These are phyloP conservation scores for Rhododendron kiyosumense DNA, from an alignment of 148 eudicot genomes.

Conservation along the genomic window DNA sequence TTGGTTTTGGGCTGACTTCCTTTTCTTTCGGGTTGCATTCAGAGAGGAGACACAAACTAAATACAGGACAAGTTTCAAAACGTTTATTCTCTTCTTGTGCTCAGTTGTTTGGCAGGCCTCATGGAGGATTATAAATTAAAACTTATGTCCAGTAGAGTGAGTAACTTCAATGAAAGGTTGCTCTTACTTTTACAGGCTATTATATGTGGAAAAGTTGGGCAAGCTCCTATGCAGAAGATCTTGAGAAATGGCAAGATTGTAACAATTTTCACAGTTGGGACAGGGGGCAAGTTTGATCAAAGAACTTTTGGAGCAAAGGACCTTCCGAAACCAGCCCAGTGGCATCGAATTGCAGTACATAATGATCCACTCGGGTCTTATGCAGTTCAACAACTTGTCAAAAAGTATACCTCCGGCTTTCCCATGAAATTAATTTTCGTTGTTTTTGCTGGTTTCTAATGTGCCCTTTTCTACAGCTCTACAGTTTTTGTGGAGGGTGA, in stretches of 20 bases:
- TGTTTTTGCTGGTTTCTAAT: constrained; percentile 12
- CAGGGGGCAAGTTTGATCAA: constrained; percentile 97
- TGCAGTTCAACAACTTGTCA: constrained; percentile 76
- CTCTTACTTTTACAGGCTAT: constrained; percentile 54
- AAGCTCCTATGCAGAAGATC: constrained; percentile 91
- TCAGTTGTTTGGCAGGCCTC: neutral
- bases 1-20: neutral
- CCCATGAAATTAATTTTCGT: neutral
- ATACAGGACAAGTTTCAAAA: neutral
- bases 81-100: neutral
- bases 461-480: constrained; percentile 52
- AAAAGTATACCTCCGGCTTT: constrained; percentile 43
- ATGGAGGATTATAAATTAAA: neutral
- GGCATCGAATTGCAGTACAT: constrained; percentile 93
- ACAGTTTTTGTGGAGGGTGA: constrained; percentile 94
- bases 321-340: constrained; percentile 77
- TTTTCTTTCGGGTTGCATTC: neutral
- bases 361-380: constrained; percentile 73
- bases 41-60: neutral
- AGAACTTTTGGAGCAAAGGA: constrained; percentile 45
- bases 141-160: neutral
- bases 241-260: constrained; percentile 84
- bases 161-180: neutral
- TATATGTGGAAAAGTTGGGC: constrained; percentile 88
- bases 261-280: constrained; percentile 87